Evolutionary conservation across 116 monocot genomes (phyloP).

Genomic region (Trichopus zeylanicus): DNA sequence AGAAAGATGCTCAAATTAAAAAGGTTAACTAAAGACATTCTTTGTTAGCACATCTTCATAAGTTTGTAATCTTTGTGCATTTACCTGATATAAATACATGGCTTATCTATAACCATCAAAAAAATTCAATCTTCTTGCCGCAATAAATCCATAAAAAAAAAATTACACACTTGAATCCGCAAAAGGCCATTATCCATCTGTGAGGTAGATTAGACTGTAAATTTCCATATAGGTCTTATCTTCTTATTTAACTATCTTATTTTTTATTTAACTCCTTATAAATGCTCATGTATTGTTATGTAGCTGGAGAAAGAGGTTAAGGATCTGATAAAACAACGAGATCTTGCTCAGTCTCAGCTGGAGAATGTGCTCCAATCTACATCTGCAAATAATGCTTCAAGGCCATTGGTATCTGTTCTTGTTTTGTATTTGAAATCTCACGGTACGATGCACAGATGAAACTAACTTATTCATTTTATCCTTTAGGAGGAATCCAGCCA

Average conservation of each 20-base stretch:
- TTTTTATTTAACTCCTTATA: background rate
- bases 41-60: background rate
- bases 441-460: background rate
- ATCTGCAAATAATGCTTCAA: slow-evolving; percentile 39
- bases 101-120: too few relatives aligned
- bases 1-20: slow-evolving; percentile 71
- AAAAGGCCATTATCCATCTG: too few relatives aligned
- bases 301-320: slow-evolving; percentile 92
- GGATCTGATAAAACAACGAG: slow-evolving; percentile 67
- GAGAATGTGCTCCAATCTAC: slow-evolving; percentile 58
- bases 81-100: too few relatives aligned
- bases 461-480: background rate
- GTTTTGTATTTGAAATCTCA: background rate
- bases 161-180: too few relatives aligned
- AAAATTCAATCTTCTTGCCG: too few relatives aligned
- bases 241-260: background rate
- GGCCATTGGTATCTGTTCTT: slow-evolving; percentile 33
- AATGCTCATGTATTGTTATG: slow-evolving; percentile 4
- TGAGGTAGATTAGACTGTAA: too few relatives aligned
- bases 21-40: slow-evolving; percentile 30
- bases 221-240: too few relatives aligned
- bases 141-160: too few relatives aligned
- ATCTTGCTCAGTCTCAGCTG: slow-evolving; percentile 73
- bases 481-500: slow-evolving; percentile 40
- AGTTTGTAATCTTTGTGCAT: background rate